Evolutionary conservation across 192 early-diverging fungal genomes (phyloP), one percentile per base, ranked within the genome.

Genomic region (Coemansia sp.): DNA sequence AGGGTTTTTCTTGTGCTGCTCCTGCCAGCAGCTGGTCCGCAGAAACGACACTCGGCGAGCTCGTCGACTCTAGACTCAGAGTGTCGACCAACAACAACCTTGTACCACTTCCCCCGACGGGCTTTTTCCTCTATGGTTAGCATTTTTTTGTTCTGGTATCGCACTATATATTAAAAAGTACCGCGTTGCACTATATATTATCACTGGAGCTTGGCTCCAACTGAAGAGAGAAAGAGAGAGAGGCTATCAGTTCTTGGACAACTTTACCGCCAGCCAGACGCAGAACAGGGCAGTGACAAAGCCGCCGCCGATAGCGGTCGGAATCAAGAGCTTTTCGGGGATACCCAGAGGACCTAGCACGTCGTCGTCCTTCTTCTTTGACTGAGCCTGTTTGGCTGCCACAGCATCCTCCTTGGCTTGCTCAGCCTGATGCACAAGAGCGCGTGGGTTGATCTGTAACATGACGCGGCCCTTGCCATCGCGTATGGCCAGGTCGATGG

Each of bases 401-500:
- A 11, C 20, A 3, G 61, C 29, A 11, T 52, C 33, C n/a, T 51
- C 68, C 68, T 63, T 68, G 2, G 52, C 66, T 22, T 77, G 65
- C 62, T 70, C 77, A 55, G 74, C 46, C 36, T 72, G 43, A 51
- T 51, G 70, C 52, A 68, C 73, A 31, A 70, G 67, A 1, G 69
- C 75, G 5, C 71, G 61, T 5, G 85, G 85, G 72, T 84, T 80
- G 65, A 86, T 46, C 70, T 80, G 78, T 60, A 99, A 78, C 86
- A 95, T 81, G 9, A 98, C 88, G 29, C 92, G 89, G 65, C 88
- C 87, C 72, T 88, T 90, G 16, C 90, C 92, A n/a, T 90, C 87
- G 76, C 90, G 88, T 46, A 87, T 85, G 18, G 96, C 94, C 77
- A 96, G 87, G 5, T 88, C 71, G 0, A 97, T 93, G 12, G 97